A percentile compares a stretch with the other conserved stretches of the same genome.
Evolutionary conservation across 2,329 filamentous ascomycete genomes (phyloP).

Genomic region (Epicoccum sorghinum): DNA sequence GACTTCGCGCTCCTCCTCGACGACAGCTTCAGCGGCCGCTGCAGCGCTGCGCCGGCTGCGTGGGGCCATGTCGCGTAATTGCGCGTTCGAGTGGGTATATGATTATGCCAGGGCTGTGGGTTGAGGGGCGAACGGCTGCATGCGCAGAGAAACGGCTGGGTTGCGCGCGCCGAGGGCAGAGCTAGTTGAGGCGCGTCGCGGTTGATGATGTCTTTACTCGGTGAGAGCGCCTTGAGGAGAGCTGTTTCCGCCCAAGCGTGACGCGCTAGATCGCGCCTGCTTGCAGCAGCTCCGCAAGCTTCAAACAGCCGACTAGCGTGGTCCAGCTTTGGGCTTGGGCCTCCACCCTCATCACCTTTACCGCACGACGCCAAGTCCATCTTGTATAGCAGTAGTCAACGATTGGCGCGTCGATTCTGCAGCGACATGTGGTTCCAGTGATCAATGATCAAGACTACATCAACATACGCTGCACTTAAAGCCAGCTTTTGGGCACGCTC

Average conservation of each 20-base stretch:
- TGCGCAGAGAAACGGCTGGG: constrained; percentile 2
- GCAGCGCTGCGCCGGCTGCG: constrained; percentile 48
- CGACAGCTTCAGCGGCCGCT: constrained; percentile 39
- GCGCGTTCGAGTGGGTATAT: constrained; percentile 26
- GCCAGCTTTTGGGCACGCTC: too few relatives aligned
- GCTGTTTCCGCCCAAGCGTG: constrained; percentile 17
- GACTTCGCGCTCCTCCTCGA: constrained; percentile 28
- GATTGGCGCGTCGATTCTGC: too few relatives aligned
- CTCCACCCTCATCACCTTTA: too few relatives aligned
- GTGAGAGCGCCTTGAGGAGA: constrained; percentile 13
- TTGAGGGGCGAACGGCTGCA: background rate
- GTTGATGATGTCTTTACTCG: constrained; percentile 8
- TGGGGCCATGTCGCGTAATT: constrained; percentile 46
- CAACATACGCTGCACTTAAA: too few relatives aligned
- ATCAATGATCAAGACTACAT: too few relatives aligned
- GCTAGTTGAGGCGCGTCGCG: constrained; percentile 13
- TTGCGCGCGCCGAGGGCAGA: constrained; percentile 14
- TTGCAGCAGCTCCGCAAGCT: constrained; percentile 6
- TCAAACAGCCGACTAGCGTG: too few relatives aligned
- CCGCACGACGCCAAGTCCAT: too few relatives aligned
- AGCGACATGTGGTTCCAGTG: too few relatives aligned
- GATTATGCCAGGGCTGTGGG: constrained; percentile 1
- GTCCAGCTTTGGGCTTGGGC: too few relatives aligned
- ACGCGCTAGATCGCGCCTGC: constrained; percentile 26
- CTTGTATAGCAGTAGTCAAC: too few relatives aligned